Evolutionary conservation across 768 basidiomycete species (phyloP).

Genomic region (Sistotremastrum niveocremeum): DNA sequence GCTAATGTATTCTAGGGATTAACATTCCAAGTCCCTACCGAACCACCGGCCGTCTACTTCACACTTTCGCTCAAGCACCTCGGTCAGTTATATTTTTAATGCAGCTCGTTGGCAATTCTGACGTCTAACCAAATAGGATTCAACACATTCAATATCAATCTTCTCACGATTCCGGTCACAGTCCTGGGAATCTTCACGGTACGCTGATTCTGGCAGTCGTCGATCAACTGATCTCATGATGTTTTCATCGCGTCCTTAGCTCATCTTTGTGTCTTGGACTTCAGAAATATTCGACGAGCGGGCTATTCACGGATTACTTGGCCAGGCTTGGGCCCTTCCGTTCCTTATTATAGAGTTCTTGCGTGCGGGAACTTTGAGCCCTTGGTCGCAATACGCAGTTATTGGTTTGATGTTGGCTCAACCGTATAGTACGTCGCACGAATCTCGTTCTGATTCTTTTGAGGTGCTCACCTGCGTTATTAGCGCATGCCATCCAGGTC

Average conservation of each 20-base stretch:
- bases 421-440: neutral
- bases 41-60: slow-evolving; percentile 40
- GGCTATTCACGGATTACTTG: slow-evolving; percentile 37
- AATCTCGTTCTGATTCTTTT: slow-evolving; percentile 7
- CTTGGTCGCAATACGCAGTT: slow-evolving; percentile 40
- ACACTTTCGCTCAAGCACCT: slow-evolving; percentile 41
- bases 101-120: neutral
- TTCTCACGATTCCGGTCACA: slow-evolving; percentile 44
- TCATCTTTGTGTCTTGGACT: slow-evolving; percentile 28
- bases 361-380: slow-evolving; percentile 33
- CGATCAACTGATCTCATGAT: too few species aligned
- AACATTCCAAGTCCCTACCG: slow-evolving; percentile 36
- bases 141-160: slow-evolving; percentile 43
- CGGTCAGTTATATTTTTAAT: slow-evolving; percentile 21
- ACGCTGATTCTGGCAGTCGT: slow-evolving; percentile 7
- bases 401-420: neutral
- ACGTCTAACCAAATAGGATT: slow-evolving; percentile 24
- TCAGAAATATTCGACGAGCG: slow-evolving; percentile 43
- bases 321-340: slow-evolving; percentile 47
- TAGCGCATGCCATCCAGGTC: slow-evolving; percentile 27
- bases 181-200: slow-evolving; percentile 39
- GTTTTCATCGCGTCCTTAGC: too few species aligned
- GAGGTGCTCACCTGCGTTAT: slow-evolving; percentile 30
- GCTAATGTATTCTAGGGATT: slow-evolving; percentile 26
- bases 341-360: slow-evolving; percentile 44